These are phyloP conservation scores for Cucumis melo DNA, from an alignment of 306 rosid species.

Conservation along the genomic window DNA sequence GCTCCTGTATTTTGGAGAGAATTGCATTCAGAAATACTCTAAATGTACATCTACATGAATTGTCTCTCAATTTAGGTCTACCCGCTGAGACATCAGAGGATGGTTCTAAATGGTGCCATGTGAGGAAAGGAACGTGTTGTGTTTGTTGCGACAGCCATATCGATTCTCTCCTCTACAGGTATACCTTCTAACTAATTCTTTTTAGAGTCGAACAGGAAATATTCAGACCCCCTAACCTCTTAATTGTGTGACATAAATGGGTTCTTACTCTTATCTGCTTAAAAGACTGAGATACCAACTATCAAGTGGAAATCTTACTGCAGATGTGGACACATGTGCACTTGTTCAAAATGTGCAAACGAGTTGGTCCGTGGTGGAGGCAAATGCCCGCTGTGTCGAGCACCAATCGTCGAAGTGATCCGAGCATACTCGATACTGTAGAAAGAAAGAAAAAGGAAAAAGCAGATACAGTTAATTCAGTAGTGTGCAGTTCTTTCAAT, in stretches of 20 bases:
- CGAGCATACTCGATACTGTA: slow-evolving; percentile 97
- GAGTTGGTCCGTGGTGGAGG: slow-evolving; percentile 95
- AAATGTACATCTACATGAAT: neutral
- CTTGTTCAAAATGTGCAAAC: slow-evolving; percentile 94
- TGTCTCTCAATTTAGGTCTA: slow-evolving; percentile 35
- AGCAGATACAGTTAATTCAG: slow-evolving; percentile 2
- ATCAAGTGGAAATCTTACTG: slow-evolving; percentile 3
- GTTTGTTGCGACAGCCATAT: slow-evolving; percentile 96
- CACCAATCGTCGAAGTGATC: slow-evolving; percentile 94
- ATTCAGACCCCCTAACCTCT: too few relatives aligned
- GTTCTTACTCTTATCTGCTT: neutral
- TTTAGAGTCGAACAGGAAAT: too few relatives aligned
- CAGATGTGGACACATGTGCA: slow-evolving; percentile 99
- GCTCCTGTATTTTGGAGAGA: neutral
- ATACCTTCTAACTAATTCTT: neutral
- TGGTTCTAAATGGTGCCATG: slow-evolving; percentile 96
- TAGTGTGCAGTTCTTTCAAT: neutral
- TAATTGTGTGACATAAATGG: too few relatives aligned
- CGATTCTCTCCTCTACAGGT: slow-evolving; percentile 97
- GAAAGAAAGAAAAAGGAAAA: slow-evolving; percentile 18
- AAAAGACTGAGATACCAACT: neutral
- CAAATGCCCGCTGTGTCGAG: slow-evolving; percentile 99
- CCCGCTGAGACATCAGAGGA: slow-evolving; percentile 85
- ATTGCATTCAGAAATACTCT: neutral
- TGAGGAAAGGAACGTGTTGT: slow-evolving; percentile 95